Conservation (phyloP, 2,329 filamentous ascomycete species). For the Aspergillus novoparasiticus region DNA sequence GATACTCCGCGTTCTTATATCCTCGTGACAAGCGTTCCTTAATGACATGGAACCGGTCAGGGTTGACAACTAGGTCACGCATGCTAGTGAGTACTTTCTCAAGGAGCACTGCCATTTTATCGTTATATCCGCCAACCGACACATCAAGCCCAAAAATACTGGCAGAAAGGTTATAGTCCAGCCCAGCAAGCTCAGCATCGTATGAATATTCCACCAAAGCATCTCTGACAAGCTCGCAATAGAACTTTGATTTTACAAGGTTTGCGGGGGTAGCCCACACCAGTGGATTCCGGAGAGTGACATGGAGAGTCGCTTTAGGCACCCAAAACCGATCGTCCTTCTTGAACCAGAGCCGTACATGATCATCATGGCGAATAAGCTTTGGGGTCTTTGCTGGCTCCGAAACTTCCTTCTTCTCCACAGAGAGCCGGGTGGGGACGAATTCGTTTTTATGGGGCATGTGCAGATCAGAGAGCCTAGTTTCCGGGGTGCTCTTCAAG, state of each 20-base stretch:
- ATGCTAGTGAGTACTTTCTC: constrained; percentile 86
- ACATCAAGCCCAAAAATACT: constrained; percentile 75
- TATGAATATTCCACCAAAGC: constrained; percentile 92
- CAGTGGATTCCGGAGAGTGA: constrained; percentile 77
- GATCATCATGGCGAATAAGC: constrained; percentile 80
- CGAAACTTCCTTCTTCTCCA: constrained; percentile 89
- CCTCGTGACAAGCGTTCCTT: constrained; percentile 78
- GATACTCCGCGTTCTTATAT: constrained; percentile 83
- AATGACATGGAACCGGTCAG: constrained; percentile 88
- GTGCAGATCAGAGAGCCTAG: constrained; percentile 72
- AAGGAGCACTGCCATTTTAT: constrained; percentile 87
- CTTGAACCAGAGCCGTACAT: constrained; percentile 90
- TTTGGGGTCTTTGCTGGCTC: constrained; percentile 73
- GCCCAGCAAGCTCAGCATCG: constrained; percentile 87
- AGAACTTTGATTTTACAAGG: constrained; percentile 75
- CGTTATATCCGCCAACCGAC: constrained; percentile 87
- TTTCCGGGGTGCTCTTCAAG: constrained; percentile 56
- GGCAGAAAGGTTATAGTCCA: constrained; percentile 77
- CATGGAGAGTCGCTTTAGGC: constrained; percentile 84
- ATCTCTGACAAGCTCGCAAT: constrained; percentile 83
- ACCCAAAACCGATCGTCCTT: constrained; percentile 99
- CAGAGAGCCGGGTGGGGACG: constrained; percentile 87
- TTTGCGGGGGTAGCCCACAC: constrained; percentile 79
- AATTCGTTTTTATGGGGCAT: constrained; percentile 94
- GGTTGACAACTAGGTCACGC: constrained; percentile 77